Base-by-base conservation (phyloP, 768 basidiomycete species). In the Pluteus cervinus region DNA sequence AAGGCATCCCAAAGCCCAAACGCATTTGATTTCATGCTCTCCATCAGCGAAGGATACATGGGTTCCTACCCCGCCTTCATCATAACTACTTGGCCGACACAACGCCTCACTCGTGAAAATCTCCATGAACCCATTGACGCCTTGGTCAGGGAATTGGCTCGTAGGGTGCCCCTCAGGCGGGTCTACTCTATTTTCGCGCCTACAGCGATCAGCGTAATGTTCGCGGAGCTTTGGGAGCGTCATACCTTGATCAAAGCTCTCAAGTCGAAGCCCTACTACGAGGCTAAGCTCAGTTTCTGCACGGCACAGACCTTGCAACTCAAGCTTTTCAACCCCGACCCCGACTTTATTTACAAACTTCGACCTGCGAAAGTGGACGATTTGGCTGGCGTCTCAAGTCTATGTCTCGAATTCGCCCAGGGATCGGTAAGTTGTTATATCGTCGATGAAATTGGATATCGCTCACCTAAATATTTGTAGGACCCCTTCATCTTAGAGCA, bases 21-120 rank as follows among this genome's bases (percentile, higher is more conserved):
- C 2, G 24, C 38, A n/a, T 54, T 81, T 29, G 65, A 71, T 16
- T 71, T 80, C 41, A 57, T 87, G 7, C 58, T 85, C 3, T 71
- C 81, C 8, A 75, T 75, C 45, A 83, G 79, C 0, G 54, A 68
- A 20, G 75, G 74, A 0, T 51, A 57, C 14, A 58, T 81, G 34
- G 82, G 73, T 1, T 50, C 61, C 32, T 82, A 86, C 45, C 86
- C 86, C 3, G 47, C 82, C 6, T 87, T 87, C 59, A 62, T 87
- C 20, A 73, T 67, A 50, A 71, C 63, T 17, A 61, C 63, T 23
- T 65, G 65, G 42, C 68, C 61, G 0, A 62, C 50, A 49, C 54
- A 58, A 11, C 41, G 44, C 4, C 64, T 84, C 21, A 45, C 55
- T 32, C 29, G 48, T n/a, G 48, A 62, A 1, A 56, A 58, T 25